phyloP scores from a whole-genome alignment of 2,329 filamentous ascomycete species.

The Beauveria brongniartii region DNA sequence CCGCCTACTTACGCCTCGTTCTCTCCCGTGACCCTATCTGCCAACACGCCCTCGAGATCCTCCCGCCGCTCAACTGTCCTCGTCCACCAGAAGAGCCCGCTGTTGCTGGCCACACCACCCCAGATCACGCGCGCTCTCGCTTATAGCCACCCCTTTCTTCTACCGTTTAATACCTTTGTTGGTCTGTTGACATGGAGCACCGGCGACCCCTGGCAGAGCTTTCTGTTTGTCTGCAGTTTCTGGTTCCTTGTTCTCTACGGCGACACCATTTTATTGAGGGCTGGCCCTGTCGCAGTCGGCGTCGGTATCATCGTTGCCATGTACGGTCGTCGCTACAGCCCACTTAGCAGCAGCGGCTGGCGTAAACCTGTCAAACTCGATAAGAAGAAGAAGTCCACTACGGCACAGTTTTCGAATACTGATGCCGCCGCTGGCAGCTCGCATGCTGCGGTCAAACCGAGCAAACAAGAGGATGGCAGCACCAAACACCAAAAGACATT shows the following conservation, averaged over 20 bases:
- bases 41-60: conserved; percentile 51
- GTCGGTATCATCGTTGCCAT: conserved; percentile 76
- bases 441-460: conserved; percentile 11
- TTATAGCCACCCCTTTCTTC: conserved; percentile 89
- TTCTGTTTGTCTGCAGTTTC: conserved; percentile 74
- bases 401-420: conserved; percentile 19
- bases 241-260: conserved; percentile 86
- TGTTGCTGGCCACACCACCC: conserved; percentile 87
- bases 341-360: conserved; percentile 78
- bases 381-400: conserved; percentile 14
- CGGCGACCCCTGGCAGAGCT: conserved; percentile 93
- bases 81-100: conserved; percentile 91
- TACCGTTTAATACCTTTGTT: conserved; percentile 77
- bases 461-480: conserved; percentile 49
- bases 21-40: conserved; percentile 71
- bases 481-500: conserved; percentile 85
- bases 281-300: conserved; percentile 77
- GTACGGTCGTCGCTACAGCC: conserved; percentile 85
- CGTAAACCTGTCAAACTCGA: conserved; percentile 36
- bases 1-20: conserved; percentile 81
- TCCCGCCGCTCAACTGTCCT: conserved; percentile 81
- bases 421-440: conserved; percentile 19
- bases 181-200: conserved; percentile 92
- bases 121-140: conserved; percentile 90
- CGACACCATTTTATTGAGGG: conserved; percentile 69